phyloP scores from a whole-genome alignment of 306 rosid genomes.

The Pterocarpus santalinus region DNA sequence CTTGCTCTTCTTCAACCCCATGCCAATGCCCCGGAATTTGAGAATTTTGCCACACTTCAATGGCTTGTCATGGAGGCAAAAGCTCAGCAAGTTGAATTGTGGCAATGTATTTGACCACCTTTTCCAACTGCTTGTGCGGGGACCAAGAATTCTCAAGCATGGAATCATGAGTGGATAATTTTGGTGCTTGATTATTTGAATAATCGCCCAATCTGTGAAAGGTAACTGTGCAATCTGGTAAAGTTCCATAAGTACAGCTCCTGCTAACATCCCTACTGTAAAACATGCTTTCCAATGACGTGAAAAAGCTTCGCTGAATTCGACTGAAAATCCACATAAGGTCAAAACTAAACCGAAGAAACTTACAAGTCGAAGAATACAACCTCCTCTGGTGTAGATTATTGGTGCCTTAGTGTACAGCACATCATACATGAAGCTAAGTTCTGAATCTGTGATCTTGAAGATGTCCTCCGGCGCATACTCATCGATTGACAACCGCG shows the following conservation, averaged over 20 bases:
- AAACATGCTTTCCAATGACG: constrained; percentile 46
- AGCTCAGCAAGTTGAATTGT: constrained; percentile 67
- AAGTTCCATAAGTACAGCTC: constrained; percentile 64
- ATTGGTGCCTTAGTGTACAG: constrained; percentile 71
- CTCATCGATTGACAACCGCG: constrained; percentile 48
- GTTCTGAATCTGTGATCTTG: constrained; percentile 63
- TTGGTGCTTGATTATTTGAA: constrained; percentile 58
- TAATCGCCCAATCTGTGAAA: constrained; percentile 71
- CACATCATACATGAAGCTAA: constrained; percentile 78
- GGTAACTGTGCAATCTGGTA: constrained; percentile 65
- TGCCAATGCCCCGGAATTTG: constrained; percentile 43
- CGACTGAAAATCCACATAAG: constrained; percentile 47
- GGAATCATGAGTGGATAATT: constrained; percentile 48
- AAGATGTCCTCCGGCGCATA: constrained; percentile 56
- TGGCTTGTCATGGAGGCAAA: constrained; percentile 60
- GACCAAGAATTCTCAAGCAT: constrained; percentile 55
- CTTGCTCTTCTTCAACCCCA: constrained; percentile 49
- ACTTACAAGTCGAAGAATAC: constrained; percentile 58
- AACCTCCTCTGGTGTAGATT: constrained; percentile 63
- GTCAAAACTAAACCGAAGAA: constrained; percentile 52
- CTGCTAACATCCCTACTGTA: constrained; percentile 53
- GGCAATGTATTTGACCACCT: constrained; percentile 74
- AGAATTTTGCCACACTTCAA: constrained; percentile 50
- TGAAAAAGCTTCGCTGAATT: constrained; percentile 40
- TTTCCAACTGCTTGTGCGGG: constrained; percentile 54